Conservation (phyloP, 108 stramenopile species). For the Cylindrotheca closterium region DNA sequence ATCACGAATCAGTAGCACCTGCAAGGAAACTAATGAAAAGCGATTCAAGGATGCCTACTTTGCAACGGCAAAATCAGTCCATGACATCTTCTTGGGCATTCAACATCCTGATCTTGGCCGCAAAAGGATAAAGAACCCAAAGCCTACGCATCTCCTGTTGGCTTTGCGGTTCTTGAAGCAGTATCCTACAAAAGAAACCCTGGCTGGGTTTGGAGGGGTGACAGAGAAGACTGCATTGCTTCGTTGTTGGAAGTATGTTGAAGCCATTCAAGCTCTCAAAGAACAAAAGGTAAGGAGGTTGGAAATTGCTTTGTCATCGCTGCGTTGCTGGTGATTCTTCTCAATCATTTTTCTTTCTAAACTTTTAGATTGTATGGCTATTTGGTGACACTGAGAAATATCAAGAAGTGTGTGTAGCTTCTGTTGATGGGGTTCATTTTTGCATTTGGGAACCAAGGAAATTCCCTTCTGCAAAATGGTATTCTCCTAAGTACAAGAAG, state of each 20-base stretch:
- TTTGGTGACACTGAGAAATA: not conserved
- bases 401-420: not conserved
- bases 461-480: slow-evolving; percentile 16
- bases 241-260: not conserved
- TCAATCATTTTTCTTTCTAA: not conserved
- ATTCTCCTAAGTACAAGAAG: slow-evolving; percentile 38
- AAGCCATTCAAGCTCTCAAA: slow-evolving; percentile 1
- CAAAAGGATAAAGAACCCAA: not conserved
- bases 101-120: slow-evolving; percentile 1
- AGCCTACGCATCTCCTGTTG: slow-evolving; percentile 3
- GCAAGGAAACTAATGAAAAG: not conserved
- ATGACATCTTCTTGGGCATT: not conserved
- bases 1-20: not conserved
- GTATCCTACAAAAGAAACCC: slow-evolving; percentile 1
- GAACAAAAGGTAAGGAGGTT: slow-evolving; percentile 12
- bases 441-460: slow-evolving; percentile 3
- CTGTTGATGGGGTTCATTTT: slow-evolving; percentile 27
- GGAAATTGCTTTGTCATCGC: not conserved
- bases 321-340: not conserved
- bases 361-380: not conserved
- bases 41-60: not conserved
- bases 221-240: slow-evolving; percentile 1
- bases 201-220: not conserved
- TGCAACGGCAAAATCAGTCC: not conserved
- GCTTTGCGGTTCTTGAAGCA: slow-evolving; percentile 6